These are phyloP conservation scores for Wickerhamiella shivajii DNA, from an alignment of 805 yeast species.

Conservation along the genomic window DNA sequence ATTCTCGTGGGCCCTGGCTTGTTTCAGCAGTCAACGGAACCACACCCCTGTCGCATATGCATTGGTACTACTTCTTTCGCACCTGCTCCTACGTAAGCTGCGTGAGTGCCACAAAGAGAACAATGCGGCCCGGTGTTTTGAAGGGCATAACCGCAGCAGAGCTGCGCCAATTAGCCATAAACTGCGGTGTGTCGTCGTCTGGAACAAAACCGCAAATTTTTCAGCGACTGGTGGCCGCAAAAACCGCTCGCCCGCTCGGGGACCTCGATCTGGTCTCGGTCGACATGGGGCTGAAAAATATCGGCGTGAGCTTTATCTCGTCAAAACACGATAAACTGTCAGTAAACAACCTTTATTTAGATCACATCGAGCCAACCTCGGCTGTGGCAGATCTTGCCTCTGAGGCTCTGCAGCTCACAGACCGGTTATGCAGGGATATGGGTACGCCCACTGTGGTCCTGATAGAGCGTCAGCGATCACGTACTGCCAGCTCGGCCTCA, in stretches of 20 bases:
- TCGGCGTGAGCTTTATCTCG: constrained; percentile 20
- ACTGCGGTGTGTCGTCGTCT: constrained; percentile 14
- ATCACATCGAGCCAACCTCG: constrained; percentile 9
- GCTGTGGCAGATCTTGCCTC: constrained; percentile 20
- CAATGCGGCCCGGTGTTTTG: not conserved
- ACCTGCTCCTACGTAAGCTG: not conserved
- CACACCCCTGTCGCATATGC: not conserved
- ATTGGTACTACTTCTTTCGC: not conserved
- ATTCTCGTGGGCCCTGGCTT: too few species aligned
- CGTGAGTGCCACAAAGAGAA: not conserved
- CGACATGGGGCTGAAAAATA: constrained; percentile 24
- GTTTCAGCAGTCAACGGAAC: not conserved
- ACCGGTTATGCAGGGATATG: constrained; percentile 3
- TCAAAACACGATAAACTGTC: constrained; percentile 4
- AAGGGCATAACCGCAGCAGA: not conserved
- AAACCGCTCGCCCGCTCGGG: not conserved
- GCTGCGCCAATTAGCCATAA: not conserved
- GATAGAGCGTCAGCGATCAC: constrained; percentile 42
- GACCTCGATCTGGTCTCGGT: constrained; percentile 19
- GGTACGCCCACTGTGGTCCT: constrained; percentile 30
- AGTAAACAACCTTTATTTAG: constrained; percentile 2
- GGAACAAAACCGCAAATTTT: constrained; percentile 15
- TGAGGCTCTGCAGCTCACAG: constrained; percentile 14
- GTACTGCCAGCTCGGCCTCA: constrained; percentile 33
- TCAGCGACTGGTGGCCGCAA: constrained; percentile 6